Evolutionary conservation across 257 asterid genomes (phyloP).

Genomic region (Plantago elongata): DNA sequence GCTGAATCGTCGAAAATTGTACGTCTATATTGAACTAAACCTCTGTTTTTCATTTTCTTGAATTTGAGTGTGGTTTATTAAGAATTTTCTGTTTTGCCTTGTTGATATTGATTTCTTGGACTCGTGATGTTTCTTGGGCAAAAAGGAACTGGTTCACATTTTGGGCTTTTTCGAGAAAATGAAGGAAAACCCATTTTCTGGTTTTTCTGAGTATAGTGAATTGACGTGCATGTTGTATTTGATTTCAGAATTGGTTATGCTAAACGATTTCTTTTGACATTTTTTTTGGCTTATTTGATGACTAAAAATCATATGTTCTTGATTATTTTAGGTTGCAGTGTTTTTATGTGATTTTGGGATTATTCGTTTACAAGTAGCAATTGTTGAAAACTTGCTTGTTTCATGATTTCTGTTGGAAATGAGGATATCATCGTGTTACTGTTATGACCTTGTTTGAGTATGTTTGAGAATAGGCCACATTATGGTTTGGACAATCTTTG

Average conservation of each 20-base stretch:
- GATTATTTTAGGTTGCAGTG: not conserved
- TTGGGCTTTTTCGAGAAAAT: not conserved
- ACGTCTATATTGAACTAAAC: conserved; percentile 22
- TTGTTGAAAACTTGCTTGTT: no score
- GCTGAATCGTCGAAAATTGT: conserved; percentile 40
- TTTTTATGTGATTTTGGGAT: no score
- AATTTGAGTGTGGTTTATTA: conserved; percentile 10
- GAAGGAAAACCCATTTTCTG: not conserved
- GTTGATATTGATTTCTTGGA: no score
- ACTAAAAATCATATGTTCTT: not conserved
- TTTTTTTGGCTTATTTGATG: not conserved
- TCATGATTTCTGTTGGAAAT: not conserved
- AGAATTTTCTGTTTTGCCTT: not conserved
- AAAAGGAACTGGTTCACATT: not conserved
- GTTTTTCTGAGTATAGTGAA: not conserved
- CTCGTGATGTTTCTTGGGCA: not conserved
- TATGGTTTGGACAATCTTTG: not conserved
- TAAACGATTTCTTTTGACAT: not conserved
- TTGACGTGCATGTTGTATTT: not conserved
- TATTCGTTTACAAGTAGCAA: no score
- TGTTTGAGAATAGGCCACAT: not conserved
- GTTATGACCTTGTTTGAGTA: not conserved
- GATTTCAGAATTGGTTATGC: not conserved
- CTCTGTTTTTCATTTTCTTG: not conserved
- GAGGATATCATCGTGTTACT: not conserved